These are phyloP conservation scores for Apiotrichum domesticum DNA, from an alignment of 1,284 basidiomycete genomes.

Conservation along the genomic window DNA sequence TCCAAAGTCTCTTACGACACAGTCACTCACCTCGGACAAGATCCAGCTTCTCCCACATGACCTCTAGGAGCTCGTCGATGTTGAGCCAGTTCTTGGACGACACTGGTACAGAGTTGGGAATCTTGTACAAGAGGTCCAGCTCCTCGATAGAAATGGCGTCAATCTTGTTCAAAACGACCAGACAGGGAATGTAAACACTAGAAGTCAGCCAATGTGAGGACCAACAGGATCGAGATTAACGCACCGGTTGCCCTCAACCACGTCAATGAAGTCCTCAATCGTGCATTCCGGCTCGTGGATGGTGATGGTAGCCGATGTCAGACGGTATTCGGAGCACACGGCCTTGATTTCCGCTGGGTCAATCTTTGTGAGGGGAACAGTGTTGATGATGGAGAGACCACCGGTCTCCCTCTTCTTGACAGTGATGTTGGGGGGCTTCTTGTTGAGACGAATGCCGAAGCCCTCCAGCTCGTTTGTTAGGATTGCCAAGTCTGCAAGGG, in stretches of 20 bases:
- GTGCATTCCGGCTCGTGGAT: constrained; percentile 92
- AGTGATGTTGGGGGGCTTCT: constrained; percentile 81
- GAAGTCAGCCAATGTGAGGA: constrained; percentile 6
- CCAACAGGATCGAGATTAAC: constrained; percentile 12
- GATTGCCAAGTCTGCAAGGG: constrained; percentile 85
- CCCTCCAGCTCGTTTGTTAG: constrained; percentile 92
- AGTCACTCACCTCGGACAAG: constrained; percentile 54
- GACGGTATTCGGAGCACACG: constrained; percentile 85
- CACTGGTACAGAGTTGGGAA: constrained; percentile 91
- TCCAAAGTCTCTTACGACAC: too few species aligned
- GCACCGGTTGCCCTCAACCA: constrained; percentile 84
- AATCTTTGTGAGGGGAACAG: constrained; percentile 93
- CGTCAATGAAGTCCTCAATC: constrained; percentile 95
- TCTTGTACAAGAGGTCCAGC: constrained; percentile 75
- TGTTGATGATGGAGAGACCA: constrained; percentile 76
- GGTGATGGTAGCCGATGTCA: constrained; percentile 84
- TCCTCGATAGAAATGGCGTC: constrained; percentile 98
- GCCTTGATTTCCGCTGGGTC: constrained; percentile 95
- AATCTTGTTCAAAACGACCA: constrained; percentile 79
- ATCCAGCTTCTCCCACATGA: constrained; percentile 84
- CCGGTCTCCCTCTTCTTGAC: constrained; percentile 93
- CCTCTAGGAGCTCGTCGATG: constrained; percentile 85
- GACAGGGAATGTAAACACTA: constrained; percentile 87
- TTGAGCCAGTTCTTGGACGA: constrained; percentile 83
- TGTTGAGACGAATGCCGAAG: constrained; percentile 94